Base-by-base conservation (phyloP, 2,329 filamentous ascomycete species). In the Ramularia endophylla region DNA sequence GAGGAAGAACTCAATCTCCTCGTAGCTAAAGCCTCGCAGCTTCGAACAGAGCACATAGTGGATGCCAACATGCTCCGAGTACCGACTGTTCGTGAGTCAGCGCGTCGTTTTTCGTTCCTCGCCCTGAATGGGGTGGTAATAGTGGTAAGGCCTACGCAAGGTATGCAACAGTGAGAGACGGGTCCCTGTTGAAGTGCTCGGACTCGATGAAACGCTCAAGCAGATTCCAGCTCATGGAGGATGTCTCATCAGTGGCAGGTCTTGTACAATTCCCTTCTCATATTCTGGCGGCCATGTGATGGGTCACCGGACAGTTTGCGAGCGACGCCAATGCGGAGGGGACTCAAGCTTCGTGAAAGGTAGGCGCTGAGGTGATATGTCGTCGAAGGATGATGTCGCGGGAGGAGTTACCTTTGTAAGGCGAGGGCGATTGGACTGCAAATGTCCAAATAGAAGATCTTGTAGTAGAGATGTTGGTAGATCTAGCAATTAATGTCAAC, bases 1-100 rank as follows among this genome's bases (percentile, higher is more conserved):
- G 36, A 92, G 76, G 72, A 90, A 92, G 80, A 92, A 92, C 68
- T 92, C 87, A 63, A 92, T 89, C 67, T 92, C 85, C 71, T 88
- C 84, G 69, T 90, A 92, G 51, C 83, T 84, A 62, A 92, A 92
- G 66, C 87, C 84, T 62, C 87, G 85, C 61, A 92, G 75, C 77
- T 92, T 92, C 58, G 83, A 84, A 73, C 87, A 90, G 50, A 92
- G 78, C 48, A 88, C 85, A 72, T 90, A 87, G 68, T 90, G 85
- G 61, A 92, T 90, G 57, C 86, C 86, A 64, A 92, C 83, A 73
- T 92, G 85, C 67, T 90, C 83, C 64, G 86, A 85, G 70, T 92
- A 92, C 57, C 86, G 85, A 59, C 86, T 90, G 65, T 45, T 50
- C 35, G 31, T 33, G 38, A 35, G 43, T 49, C 52, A 55, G 51